These are phyloP conservation scores for Arabidopsis lyrata DNA, from an alignment of 441 rosid genomes.

Conservation along the genomic window DNA sequence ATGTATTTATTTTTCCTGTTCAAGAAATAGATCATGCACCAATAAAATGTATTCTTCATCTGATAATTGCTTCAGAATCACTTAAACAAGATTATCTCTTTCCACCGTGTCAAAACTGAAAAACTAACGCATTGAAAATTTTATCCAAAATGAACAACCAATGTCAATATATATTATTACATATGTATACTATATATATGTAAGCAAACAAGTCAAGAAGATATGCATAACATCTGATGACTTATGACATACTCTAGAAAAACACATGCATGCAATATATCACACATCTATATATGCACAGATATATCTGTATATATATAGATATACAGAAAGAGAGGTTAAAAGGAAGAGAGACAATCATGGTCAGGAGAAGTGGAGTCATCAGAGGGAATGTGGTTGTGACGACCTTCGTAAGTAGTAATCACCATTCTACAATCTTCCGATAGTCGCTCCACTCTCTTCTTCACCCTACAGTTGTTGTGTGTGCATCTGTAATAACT, in stretches of 20 bases:
- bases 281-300: conserved; percentile 12
- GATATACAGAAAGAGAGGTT: conserved; percentile 5
- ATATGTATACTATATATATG: background rate
- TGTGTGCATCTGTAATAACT: conserved; percentile 94
- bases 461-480: conserved; percentile 89
- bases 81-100: conserved; percentile 3
- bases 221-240: background rate
- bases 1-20: background rate
- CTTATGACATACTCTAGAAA: conserved; percentile 13
- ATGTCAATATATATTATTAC: background rate
- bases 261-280: conserved; percentile 28
- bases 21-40: background rate
- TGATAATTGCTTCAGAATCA: conserved; percentile 12
- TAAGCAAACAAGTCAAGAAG: conserved; percentile 19
- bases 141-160: background rate
- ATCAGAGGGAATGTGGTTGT: conserved; percentile 86
- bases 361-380: conserved; percentile 88
- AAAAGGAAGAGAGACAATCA: conserved; percentile 75
- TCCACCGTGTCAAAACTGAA: background rate
- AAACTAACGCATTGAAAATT: background rate
- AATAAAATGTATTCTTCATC: background rate
- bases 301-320: conserved; percentile 4
- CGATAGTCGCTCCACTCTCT: conserved; percentile 90
- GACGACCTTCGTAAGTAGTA: conserved; percentile 97
- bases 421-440: conserved; percentile 99